Evolutionary conservation across 2,329 filamentous ascomycete genomes (phyloP).

Genomic region (Basipetospora chlamydospora): DNA sequence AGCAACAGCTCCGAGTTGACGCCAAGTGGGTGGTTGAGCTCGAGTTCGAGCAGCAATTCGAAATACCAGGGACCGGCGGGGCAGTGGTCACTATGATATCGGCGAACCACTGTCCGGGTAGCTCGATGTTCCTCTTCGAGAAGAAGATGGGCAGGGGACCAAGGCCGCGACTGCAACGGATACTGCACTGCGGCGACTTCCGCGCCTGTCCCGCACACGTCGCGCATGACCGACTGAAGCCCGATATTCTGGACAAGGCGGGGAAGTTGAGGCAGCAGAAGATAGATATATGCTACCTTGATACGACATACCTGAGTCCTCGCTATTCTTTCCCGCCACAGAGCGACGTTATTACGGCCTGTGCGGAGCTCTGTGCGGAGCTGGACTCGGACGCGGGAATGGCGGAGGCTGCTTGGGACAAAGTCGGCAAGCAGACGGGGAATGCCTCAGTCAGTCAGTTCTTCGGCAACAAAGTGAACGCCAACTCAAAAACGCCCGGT

Average conservation of each 20-base stretch:
- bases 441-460: slow-evolving; percentile 36
- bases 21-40: slow-evolving; percentile 73
- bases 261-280: slow-evolving; percentile 67
- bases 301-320: slow-evolving; percentile 92
- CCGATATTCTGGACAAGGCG: slow-evolving; percentile 55
- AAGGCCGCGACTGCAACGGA: slow-evolving; percentile 52
- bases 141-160: slow-evolving; percentile 51
- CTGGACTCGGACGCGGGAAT: slow-evolving; percentile 49
- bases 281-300: slow-evolving; percentile 90
- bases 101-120: slow-evolving; percentile 93
- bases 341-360: slow-evolving; percentile 72
- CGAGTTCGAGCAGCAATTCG: slow-evolving; percentile 67
- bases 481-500: no score
- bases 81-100: slow-evolving; percentile 87
- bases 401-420: slow-evolving; percentile 32
- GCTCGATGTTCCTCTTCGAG: slow-evolving; percentile 84
- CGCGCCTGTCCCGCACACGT: slow-evolving; percentile 77
- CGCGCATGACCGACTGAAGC: slow-evolving; percentile 64
- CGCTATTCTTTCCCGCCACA: slow-evolving; percentile 91
- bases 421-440: slow-evolving; percentile 12
- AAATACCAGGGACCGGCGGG: slow-evolving; percentile 69
- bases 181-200: slow-evolving; percentile 93
- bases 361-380: slow-evolving; percentile 73
- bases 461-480: slow-evolving; percentile 24
- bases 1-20: slow-evolving; percentile 72